These are phyloP conservation scores for Gelatoporia subvermispora DNA, from an alignment of 768 basidiomycete species.

Conservation along the genomic window DNA sequence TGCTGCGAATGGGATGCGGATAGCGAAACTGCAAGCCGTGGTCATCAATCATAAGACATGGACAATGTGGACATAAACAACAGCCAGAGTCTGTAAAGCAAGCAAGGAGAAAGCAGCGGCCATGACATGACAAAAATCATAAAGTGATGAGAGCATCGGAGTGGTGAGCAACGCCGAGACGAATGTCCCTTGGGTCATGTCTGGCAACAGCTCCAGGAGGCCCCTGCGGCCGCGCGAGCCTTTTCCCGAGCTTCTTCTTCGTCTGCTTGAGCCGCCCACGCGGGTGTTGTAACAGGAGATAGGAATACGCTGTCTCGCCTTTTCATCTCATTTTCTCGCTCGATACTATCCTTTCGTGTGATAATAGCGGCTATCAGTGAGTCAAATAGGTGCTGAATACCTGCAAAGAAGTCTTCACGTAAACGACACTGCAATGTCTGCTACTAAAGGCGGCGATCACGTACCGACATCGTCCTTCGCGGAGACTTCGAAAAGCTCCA, in stretches of 20 bases:
- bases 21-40: background rate
- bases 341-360: conserved; percentile 69
- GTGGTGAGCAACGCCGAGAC: background rate
- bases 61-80: no score
- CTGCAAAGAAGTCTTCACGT: conserved; percentile 32
- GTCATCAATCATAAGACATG: background rate
- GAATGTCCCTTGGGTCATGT: conserved; percentile 23
- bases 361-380: conserved; percentile 80
- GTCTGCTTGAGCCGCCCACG: conserved; percentile 77
- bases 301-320: conserved; percentile 84
- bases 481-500: conserved; percentile 89
- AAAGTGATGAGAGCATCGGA: background rate
- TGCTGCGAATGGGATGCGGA: background rate
- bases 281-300: conserved; percentile 53
- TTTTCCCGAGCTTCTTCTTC: conserved; percentile 68
- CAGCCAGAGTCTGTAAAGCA: no score
- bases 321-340: conserved; percentile 73
- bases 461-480: conserved; percentile 83
- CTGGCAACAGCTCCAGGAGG: conserved; percentile 67
- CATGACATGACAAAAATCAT: conserved; percentile 1
- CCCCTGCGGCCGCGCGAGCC: conserved; percentile 38
- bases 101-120: no score
- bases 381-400: conserved; percentile 76
- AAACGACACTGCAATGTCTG: background rate
- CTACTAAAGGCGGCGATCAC: conserved; percentile 20